Conservation (phyloP, 371 early-diverging fungal species). For the Apophysomyces sp. region DNA sequence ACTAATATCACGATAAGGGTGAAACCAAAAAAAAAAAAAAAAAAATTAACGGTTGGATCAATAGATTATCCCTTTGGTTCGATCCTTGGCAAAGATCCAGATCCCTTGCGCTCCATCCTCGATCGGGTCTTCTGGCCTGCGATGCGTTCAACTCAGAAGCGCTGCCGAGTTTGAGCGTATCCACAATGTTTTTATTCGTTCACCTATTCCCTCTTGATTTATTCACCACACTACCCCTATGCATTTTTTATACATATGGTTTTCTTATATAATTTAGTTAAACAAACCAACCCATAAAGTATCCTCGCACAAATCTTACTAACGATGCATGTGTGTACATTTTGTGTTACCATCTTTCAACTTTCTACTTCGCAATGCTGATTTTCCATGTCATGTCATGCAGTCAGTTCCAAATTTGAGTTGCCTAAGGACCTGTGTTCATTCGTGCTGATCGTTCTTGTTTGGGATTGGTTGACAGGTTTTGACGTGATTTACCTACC, state of each 20-base stretch:
- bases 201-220: not conserved
- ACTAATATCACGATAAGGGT: too few species aligned
- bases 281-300: too few species aligned
- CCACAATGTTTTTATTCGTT: conserved; percentile 26
- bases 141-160: conserved; percentile 26
- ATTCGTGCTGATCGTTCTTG: too few species aligned
- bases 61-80: conserved; percentile 2
- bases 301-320: too few species aligned
- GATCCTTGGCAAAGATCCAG: conserved; percentile 30
- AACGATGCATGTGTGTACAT: not conserved
- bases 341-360: not conserved
- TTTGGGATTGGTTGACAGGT: too few species aligned
- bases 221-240: conserved; percentile 2
- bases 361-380: conserved; percentile 6
- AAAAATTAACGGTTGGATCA: not conserved
- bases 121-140: conserved; percentile 1
- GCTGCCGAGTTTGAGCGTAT: conserved; percentile 33
- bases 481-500: too few species aligned
- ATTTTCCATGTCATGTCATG: too few species aligned
- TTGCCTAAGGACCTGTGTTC: too few species aligned
- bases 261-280: not conserved
- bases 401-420: too few species aligned
- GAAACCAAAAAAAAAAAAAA: too few species aligned
- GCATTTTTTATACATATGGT: not conserved
- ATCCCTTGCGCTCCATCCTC: conserved; percentile 17